Percentiles rank a stretch among this genome's conserved stretches.
Evolutionary conservation across 2,329 filamentous ascomycete species (phyloP).

Genomic region (Zymoseptoria pseudotritici): DNA sequence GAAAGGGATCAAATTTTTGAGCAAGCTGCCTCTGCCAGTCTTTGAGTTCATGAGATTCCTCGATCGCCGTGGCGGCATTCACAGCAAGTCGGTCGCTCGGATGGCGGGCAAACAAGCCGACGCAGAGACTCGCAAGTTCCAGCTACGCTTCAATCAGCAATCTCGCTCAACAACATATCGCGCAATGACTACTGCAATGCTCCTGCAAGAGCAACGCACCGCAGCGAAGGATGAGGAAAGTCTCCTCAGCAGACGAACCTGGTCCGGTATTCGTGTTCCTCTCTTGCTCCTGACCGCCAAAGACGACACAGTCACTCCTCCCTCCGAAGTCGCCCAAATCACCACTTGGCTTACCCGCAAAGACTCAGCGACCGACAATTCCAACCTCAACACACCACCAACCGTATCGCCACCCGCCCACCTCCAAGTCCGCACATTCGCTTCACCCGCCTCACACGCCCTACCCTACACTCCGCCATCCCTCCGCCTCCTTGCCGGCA

Average conservation of each 20-base stretch:
- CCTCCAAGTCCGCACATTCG: conserved; percentile 64
- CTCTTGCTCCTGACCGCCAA: conserved; percentile 73
- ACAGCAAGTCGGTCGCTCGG: conserved; percentile 70
- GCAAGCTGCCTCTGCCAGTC: conserved; percentile 61
- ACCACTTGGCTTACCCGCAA: conserved; percentile 31
- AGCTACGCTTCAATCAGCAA: conserved; percentile 71
- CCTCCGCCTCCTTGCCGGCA: conserved; percentile 67
- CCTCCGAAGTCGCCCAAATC: conserved; percentile 63
- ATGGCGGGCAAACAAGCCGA: conserved; percentile 66
- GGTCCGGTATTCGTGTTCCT: conserved; percentile 65
- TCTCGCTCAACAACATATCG: conserved; percentile 73
- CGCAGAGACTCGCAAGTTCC: conserved; percentile 57
- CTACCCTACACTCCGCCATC: conserved; percentile 72
- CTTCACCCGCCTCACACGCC: conserved; percentile 71
- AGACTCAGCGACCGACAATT: neutral
- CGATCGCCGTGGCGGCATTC: conserved; percentile 69
- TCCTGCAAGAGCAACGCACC: conserved; percentile 4
- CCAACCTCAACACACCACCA: neutral
- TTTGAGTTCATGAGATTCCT: conserved; percentile 71
- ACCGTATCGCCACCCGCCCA: neutral
- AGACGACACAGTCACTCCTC: conserved; percentile 67
- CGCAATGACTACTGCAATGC: conserved; percentile 70
- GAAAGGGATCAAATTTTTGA: conserved; percentile 47
- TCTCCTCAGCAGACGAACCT: conserved; percentile 61
- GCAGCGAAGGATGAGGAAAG: conserved; percentile 36